Base-by-base conservation (phyloP, 768 basidiomycete genomes). In the Gloeophyllum trabeum region DNA sequence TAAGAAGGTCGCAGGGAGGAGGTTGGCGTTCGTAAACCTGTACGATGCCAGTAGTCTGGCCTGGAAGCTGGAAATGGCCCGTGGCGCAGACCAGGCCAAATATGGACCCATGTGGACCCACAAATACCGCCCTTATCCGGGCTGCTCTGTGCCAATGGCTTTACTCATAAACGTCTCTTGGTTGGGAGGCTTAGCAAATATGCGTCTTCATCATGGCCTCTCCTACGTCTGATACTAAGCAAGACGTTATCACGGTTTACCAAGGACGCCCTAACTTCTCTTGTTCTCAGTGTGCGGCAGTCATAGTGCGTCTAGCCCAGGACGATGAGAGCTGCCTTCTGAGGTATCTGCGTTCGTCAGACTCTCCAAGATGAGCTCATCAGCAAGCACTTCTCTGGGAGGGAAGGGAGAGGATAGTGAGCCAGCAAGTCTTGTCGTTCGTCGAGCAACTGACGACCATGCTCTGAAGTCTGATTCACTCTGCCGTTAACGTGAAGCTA, bases 321-420 rank as follows among this genome's bases (percentile, higher is more conserved):
- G 42, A 16, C 22, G 20, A 42, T 32, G 2, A 21, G 18, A n/a
- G 7, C 7, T 23, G 22, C 40, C 20, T 16, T 23, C 39, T 48
- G 30, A 35, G 23, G 12, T 20, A 18, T 36, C 40, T 25, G 30
- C 20, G 34, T 34, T 35, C 34, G 19, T 25, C 45, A 88, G 85
- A 73, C 79, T 18, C 66, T 90, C 13, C 85, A 89, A 57, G 87
- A 90, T 48, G 86, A 89, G 50, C 60, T 88, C 18, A 85, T 90
- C 46, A 86, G 82, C 64, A 90, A 89, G 54, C 65, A 83, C 0
- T 90, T 90, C 62, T 81, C 84, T 21, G 86, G 86, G 4, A 65
- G 87, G 52, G 87, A 90, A 37, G 86, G 86, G 2, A 67, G 82
- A 45, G 86, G 85, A 53, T 88, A 76, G 86, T 78, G 50, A 58